A percentile compares a stretch with the other conserved stretches of the same genome.
Evolutionary conservation across 202 grass and related monocot species (phyloP).

Genomic region (Eragrostis tef): DNA sequence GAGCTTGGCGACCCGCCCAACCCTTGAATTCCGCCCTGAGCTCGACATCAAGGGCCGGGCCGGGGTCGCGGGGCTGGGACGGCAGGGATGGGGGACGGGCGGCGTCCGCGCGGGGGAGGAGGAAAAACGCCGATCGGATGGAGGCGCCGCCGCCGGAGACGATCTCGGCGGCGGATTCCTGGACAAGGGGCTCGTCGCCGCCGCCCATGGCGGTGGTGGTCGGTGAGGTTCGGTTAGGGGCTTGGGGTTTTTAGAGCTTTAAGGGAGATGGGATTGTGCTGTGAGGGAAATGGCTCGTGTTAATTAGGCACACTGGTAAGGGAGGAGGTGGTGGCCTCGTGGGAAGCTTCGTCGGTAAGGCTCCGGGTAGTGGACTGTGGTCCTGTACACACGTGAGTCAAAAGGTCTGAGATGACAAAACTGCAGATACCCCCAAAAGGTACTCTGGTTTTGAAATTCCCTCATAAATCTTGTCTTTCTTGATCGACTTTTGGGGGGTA

Average conservation of each 20-base stretch:
- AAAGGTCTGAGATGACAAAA: no score
- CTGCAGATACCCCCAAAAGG: no score
- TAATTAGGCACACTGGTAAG: no score
- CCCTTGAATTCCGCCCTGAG: slow-evolving; percentile 34
- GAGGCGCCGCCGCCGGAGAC: background rate
- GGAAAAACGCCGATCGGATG: slow-evolving; percentile 22
- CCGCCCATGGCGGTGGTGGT: slow-evolving; percentile 8
- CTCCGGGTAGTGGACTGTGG: no score
- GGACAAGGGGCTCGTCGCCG: slow-evolving; percentile 14
- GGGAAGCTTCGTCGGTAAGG: no score
- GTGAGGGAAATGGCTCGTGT: background rate
- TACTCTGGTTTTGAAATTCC: no score
- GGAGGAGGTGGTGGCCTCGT: no score
- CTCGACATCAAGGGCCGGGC: background rate
- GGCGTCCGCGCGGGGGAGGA: slow-evolving; percentile 12
- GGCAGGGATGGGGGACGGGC: background rate
- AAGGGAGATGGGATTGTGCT: background rate
- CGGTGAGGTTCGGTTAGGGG: background rate
- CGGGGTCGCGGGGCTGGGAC: background rate
- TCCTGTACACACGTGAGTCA: no score
- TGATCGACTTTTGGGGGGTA: no score
- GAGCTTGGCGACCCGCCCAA: slow-evolving; percentile 59
- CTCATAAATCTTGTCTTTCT: no score
- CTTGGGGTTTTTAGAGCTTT: background rate
- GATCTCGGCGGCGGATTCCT: slow-evolving; percentile 4